These are phyloP conservation scores for Plasmopara halstedii DNA, from an alignment of 352 stramenopile species.

Conservation along the genomic window DNA sequence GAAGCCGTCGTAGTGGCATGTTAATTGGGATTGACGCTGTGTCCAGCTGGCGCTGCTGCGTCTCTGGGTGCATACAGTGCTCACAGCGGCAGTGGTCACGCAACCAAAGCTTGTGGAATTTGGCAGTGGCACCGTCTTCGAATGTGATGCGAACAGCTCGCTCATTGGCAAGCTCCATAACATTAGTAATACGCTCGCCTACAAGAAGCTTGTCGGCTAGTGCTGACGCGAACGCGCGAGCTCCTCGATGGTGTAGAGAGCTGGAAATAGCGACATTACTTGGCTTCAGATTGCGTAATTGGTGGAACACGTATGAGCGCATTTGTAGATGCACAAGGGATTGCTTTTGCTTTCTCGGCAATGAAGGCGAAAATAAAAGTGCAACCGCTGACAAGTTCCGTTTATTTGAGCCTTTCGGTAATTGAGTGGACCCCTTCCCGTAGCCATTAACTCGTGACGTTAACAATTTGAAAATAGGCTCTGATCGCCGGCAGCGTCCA, in stretches of 20 bases:
- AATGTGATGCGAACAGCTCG: constrained; percentile 60
- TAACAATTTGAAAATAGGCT: too few relatives aligned
- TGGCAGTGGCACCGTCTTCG: constrained; percentile 64
- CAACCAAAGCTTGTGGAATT: constrained; percentile 83
- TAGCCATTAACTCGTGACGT: too few relatives aligned
- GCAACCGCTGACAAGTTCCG: too few relatives aligned
- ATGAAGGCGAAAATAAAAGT: too few relatives aligned
- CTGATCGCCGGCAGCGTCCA: too few relatives aligned
- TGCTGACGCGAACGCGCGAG: constrained; percentile 13
- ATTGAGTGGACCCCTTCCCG: too few relatives aligned
- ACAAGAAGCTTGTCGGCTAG: constrained; percentile 11
- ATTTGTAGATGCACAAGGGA: too few relatives aligned
- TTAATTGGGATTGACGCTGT: constrained; percentile 69
- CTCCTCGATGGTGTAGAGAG: background rate
- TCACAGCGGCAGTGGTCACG: constrained; percentile 75
- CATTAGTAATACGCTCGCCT: constrained; percentile 25
- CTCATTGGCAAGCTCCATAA: constrained; percentile 44
- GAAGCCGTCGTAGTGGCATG: constrained; percentile 30
- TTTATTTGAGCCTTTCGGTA: too few relatives aligned
- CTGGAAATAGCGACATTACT: background rate
- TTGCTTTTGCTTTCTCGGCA: too few relatives aligned
- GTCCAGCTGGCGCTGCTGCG: constrained; percentile 65
- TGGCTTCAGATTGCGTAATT: constrained; percentile 9
- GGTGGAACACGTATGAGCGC: constrained; percentile 16
- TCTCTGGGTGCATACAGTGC: constrained; percentile 60